phyloP scores from a whole-genome alignment of 2,329 filamentous ascomycete genomes.

The Botryotinia convoluta region DNA sequence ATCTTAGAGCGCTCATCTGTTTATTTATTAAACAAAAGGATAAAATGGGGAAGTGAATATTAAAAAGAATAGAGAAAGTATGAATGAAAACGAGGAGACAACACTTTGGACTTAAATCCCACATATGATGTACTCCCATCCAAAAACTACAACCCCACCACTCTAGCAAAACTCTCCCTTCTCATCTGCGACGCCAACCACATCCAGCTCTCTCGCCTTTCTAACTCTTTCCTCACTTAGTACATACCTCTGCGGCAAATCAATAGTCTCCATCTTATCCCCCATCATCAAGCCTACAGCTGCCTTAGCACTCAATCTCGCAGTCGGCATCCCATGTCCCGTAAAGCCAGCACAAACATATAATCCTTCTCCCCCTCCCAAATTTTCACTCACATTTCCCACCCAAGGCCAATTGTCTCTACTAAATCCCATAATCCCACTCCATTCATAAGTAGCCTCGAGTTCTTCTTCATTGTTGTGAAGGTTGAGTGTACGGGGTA shows the following conservation, averaged over 20 bases:
- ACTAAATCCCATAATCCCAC: conserved; percentile 76
- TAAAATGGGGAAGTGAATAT: not conserved
- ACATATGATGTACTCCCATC: not conserved
- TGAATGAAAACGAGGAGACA: not conserved
- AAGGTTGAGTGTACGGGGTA: conserved; percentile 34
- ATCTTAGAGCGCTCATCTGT: not conserved
- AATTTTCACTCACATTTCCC: conserved; percentile 56
- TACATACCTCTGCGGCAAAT: conserved; percentile 45
- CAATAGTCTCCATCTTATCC: conserved; percentile 41
- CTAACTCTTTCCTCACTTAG: conserved; percentile 29
- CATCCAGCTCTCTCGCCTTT: conserved; percentile 29
- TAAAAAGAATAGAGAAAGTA: not conserved
- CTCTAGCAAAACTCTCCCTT: conserved; percentile 18
- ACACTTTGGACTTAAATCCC: not conserved
- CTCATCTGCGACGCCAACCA: conserved; percentile 32
- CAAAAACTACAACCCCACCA: not conserved
- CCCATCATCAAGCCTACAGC: conserved; percentile 59
- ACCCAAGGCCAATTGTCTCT: conserved; percentile 69
- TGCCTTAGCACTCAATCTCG: conserved; percentile 63
- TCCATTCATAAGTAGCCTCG: conserved; percentile 58
- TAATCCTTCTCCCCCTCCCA: conserved; percentile 54
- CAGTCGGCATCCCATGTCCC: conserved; percentile 75
- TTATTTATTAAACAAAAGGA: not conserved
- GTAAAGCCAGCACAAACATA: conserved; percentile 67
- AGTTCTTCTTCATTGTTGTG: conserved; percentile 44